Conservation (phyloP, 2,329 filamentous ascomycete genomes). For the Colletotrichum sp. region DNA sequence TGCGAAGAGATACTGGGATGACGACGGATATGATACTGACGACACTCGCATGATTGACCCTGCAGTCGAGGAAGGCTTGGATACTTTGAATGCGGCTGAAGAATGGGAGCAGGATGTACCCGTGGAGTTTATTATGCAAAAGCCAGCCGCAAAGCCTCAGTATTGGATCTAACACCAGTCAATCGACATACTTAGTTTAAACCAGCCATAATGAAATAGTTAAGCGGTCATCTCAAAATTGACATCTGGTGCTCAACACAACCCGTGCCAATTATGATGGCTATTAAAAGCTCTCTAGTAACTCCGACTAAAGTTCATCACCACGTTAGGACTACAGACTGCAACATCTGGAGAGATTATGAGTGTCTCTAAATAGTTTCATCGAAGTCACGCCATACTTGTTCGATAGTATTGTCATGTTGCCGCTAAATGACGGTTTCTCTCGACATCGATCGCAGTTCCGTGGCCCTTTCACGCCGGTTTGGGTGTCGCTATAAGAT, state of each 20-base stretch:
- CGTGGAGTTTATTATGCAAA: not conserved
- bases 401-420: not conserved
- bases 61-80: not conserved
- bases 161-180: not conserved
- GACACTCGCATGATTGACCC: not conserved
- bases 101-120: not conserved
- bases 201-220: not conserved
- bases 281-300: no score
- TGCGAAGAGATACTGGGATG: conserved; percentile 8
- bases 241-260: no score
- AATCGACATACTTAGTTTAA: not conserved
- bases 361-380: not conserved
- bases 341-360: not conserved
- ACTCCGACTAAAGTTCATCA: not conserved
- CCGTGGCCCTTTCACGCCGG: not conserved
- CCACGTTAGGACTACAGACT: not conserved
- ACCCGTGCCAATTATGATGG: no score
- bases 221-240: not conserved
- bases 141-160: not conserved
- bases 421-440: not conserved
- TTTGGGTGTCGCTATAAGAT: not conserved
- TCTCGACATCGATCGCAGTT: not conserved
- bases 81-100: not conserved
- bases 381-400: not conserved
- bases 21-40: not conserved